Conservation (phyloP, 148 eudicot species). For the Fagopyrum homotropicum region DNA sequence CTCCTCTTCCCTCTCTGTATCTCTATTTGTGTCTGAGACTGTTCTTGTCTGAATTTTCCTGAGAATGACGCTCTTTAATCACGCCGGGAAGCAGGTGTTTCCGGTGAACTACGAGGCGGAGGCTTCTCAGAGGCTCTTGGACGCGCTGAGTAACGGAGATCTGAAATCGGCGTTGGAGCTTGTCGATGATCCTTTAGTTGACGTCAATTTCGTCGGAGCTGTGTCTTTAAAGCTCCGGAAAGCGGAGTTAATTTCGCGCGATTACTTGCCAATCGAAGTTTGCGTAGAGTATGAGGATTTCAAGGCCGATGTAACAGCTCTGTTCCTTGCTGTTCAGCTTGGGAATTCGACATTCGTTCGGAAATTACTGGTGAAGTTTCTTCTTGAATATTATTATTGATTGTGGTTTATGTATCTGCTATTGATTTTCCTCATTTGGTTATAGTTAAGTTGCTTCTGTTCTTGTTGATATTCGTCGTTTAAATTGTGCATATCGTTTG, state of each 20-base stretch:
- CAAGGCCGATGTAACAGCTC: conserved; percentile 72
- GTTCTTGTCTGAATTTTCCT: conserved; percentile 10
- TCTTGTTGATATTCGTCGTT: not conserved
- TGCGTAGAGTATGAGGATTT: conserved; percentile 49
- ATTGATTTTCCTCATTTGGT: not conserved
- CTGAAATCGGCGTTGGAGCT: conserved; percentile 32
- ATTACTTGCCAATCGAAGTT: conserved; percentile 45
- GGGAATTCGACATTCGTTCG: conserved; percentile 53
- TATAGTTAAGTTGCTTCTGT: not conserved
- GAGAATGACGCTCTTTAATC: conserved; percentile 53
- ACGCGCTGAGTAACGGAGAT: conserved; percentile 45
- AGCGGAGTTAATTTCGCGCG: conserved; percentile 35
- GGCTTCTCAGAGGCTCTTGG: conserved; percentile 67
- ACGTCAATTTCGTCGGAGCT: conserved; percentile 71
- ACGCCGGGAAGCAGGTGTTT: conserved; percentile 53
- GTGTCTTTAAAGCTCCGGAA: conserved; percentile 57
- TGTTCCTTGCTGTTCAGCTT: conserved; percentile 65
- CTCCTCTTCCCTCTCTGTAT: not conserved
- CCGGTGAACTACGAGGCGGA: conserved; percentile 75
- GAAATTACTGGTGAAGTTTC: conserved; percentile 28
- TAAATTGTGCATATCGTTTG: not conserved
- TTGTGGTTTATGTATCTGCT: conserved; percentile 1
- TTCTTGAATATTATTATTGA: not conserved
- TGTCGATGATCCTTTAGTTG: conserved; percentile 47
- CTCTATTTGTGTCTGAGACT: not conserved